phyloP scores from a whole-genome alignment of 192 early-diverging fungal species.

The Mortierella claussenii region DNA sequence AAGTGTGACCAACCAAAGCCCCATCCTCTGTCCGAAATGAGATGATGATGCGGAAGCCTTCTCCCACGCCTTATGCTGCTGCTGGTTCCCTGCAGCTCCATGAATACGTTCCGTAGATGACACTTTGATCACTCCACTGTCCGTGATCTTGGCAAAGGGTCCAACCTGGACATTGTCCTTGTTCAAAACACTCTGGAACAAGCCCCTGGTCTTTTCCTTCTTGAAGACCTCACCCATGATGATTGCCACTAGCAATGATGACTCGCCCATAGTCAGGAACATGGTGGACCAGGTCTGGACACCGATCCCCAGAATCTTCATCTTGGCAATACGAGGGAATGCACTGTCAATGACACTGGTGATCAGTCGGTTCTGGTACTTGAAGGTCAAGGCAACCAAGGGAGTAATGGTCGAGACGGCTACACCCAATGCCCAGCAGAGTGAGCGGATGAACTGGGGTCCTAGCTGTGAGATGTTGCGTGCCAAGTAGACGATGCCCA shows the following conservation, averaged over 20 bases:
- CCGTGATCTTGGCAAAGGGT: slow-evolving; percentile 31
- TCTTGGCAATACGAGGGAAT: slow-evolving; percentile 26
- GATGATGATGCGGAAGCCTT: slow-evolving; percentile 20
- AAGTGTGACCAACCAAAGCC: slow-evolving; percentile 54
- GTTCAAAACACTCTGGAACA: slow-evolving; percentile 41
- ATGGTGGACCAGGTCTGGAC: slow-evolving; percentile 54
- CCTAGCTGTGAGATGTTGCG: slow-evolving; percentile 45
- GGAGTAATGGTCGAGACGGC: slow-evolving; percentile 51
- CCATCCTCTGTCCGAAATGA: slow-evolving; percentile 51
- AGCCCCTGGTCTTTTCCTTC: slow-evolving; percentile 41
- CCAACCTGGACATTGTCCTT: slow-evolving; percentile 47
- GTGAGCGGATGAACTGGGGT: slow-evolving; percentile 46
- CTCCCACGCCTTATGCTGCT: slow-evolving; percentile 20
- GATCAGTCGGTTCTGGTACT: slow-evolving; percentile 42
- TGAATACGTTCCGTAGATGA: slow-evolving; percentile 12
- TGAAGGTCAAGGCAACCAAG: slow-evolving; percentile 39
- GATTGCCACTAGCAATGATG: slow-evolving; percentile 35
- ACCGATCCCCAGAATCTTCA: slow-evolving; percentile 46
- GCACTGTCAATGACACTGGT: slow-evolving; percentile 42
- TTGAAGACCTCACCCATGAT: slow-evolving; percentile 55
- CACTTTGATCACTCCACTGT: slow-evolving; percentile 38
- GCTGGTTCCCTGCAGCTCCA: background rate
- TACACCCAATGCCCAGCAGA: slow-evolving; percentile 43
- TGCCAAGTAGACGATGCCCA: slow-evolving; percentile 42
- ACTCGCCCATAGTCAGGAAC: slow-evolving; percentile 53